Evolutionary conservation across 2,329 filamentous ascomycete species (phyloP).

Genomic region (Harringtonia lauricola): DNA sequence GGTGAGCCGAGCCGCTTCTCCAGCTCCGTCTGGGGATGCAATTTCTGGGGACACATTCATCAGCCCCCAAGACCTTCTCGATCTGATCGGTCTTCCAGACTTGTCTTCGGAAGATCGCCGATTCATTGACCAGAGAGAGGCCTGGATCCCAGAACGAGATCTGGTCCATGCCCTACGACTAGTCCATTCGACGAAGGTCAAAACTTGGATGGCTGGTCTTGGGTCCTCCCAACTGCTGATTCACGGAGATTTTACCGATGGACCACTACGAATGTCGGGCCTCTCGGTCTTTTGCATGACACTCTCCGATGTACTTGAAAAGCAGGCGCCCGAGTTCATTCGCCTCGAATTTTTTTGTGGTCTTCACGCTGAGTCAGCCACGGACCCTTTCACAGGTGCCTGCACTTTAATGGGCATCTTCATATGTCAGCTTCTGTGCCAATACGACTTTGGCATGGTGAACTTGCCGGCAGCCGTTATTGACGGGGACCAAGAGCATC

Average conservation of each 20-base stretch:
- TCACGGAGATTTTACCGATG: background rate
- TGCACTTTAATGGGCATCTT: background rate
- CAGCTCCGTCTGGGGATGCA: too few relatives aligned
- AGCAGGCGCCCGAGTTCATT: background rate
- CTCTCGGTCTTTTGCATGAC: background rate
- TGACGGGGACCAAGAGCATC: too few relatives aligned
- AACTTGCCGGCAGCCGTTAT: too few relatives aligned
- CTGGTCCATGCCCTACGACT: background rate
- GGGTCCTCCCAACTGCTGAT: background rate
- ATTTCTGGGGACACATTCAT: too few relatives aligned
- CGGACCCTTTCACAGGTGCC: background rate
- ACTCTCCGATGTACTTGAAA: background rate
- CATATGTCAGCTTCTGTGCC: background rate
- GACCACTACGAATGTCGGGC: background rate
- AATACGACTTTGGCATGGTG: background rate
- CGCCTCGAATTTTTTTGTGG: background rate
- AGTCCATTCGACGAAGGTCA: background rate
- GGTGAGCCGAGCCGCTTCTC: too few relatives aligned
- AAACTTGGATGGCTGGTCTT: background rate
- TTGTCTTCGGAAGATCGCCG: background rate
- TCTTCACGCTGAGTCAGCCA: background rate
- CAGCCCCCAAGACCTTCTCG: background rate
- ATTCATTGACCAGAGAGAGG: background rate
- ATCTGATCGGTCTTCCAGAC: background rate
- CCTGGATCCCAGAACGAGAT: background rate